Base-by-base conservation (phyloP, 2,329 filamentous ascomycete species). In the Ophiostoma montium region DNA sequence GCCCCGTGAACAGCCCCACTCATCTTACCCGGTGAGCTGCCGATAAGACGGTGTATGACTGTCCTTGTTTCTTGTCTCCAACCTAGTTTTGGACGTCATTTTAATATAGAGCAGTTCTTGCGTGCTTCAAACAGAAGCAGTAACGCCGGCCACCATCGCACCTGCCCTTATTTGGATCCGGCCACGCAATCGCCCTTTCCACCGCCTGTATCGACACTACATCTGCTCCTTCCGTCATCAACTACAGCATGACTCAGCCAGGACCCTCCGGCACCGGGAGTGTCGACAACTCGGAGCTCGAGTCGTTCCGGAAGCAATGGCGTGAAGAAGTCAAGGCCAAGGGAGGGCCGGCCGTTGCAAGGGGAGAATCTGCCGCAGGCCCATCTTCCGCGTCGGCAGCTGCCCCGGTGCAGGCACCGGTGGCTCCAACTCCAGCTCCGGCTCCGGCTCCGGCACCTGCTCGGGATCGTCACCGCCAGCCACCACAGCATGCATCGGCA, bases 231-330 rank as follows among this genome's bases (percentile, higher is more conserved):
- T 9, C 6, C 10, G 7, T 10, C 19, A 2, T 18, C 32, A 19
- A 12, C 15, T 2, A 15, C 35, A 27, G 5, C 9, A 54, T 54
- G 52, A 43, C 54, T 11, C 50, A 48, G 27, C 38, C 52, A 16
- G 23, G 33, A 13, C 31, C 49, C 11, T 30, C 49, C 5, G 35
- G 31, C 32, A 16, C n/a, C 6, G 48, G 31, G 21, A n/a, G n/a
- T 3, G 48, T 70, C 50, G 64, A 73, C 44, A 73, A 78, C 61
- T 73, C 81, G 46, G 88, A 94, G 64, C 76, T 95, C 52, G 86
- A 94, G 64, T 81, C 76, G 42, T 95, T 95, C 67, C 82, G 90
- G 56, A 76, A 78, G 60, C 75, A 87, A 71, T 95, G 89, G 89
- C 78, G 79, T 52, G 82, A 86, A 57, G 89, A 95, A 62, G 84